A percentile compares a stretch with the other conserved stretches of the same genome.
Conservation (phyloP, 805 yeast genomes). For the Spathaspora gorwiae region DNA sequence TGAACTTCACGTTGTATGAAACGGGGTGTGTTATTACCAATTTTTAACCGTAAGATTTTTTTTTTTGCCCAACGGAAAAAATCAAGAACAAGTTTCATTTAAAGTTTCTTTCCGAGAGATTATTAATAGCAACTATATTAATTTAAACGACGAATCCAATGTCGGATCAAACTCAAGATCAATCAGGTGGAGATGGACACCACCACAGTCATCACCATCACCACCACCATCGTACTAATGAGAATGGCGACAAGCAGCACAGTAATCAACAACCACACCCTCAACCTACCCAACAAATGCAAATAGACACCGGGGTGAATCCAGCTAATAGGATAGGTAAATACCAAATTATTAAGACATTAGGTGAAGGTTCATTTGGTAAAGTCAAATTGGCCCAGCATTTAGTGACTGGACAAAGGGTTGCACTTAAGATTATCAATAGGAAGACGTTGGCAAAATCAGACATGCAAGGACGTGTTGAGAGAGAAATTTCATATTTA, state of each 20-base stretch:
- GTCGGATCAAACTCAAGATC: slow-evolving; percentile 1
- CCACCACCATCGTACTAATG: slow-evolving; percentile 9
- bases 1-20: too few species aligned
- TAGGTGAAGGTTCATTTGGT: slow-evolving; percentile 97
- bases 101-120: too few species aligned
- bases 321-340: slow-evolving; percentile 68
- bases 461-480: slow-evolving; percentile 96
- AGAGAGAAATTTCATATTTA: slow-evolving; percentile 87
- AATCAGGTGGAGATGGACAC: not conserved
- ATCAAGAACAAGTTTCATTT: too few species aligned
- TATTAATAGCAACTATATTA: too few species aligned
- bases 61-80: too few species aligned
- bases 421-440: slow-evolving; percentile 89
- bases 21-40: too few species aligned
- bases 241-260: slow-evolving; percentile 4
- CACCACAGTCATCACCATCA: slow-evolving; percentile 4
- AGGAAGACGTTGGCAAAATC: slow-evolving; percentile 87
- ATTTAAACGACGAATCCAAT: not conserved
- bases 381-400: slow-evolving; percentile 91
- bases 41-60: too few species aligned
- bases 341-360: slow-evolving; percentile 85
- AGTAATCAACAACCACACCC: slow-evolving; percentile 5
- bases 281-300: slow-evolving; percentile 5
- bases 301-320: slow-evolving; percentile 21
- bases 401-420: slow-evolving; percentile 84